Evolutionary conservation across 495 filamentous ascomycete genomes (phyloP), one percentile per base, ranked within the genome.

Genomic region (Letharia columbiana): DNA sequence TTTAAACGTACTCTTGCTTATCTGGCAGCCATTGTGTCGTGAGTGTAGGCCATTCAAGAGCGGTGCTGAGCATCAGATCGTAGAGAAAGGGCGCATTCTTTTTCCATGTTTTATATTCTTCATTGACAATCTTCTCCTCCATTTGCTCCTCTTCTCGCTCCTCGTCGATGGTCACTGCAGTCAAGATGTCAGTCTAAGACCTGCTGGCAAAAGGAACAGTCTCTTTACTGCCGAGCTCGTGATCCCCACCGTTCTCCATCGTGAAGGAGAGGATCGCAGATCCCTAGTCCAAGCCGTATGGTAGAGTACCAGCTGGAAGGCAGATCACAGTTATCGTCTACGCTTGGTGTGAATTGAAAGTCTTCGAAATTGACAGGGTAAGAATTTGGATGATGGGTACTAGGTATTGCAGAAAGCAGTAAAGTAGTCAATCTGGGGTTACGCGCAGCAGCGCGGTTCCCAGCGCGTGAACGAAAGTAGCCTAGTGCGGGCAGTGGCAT

Each of bases 51-150:
- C 95, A 99, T 77, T 97, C 93, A 56, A 99, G 80, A 44, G 95
- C 95, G 58, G 89, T 93, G 71, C 94, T 92, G 41, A 96, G 78
- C 65, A 98, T 92, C 82, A 96, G 87, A 72, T 97, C 95, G 76
- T 99, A 99, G 70, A 99, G 89, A 76, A 97, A 97, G 4, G 93
- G 92, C 68, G 91, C 89, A 77, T 98, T 98, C 84, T 99, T 99
- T 83, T 99, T 99, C 95, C 95, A 99, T 69, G 91, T 96, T 75
- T 99, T 99, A 83, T 99, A 99, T 78, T 98, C 95, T 81, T 98
- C 94, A 70, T 98, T 98, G 76, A 98, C 89, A 59, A 94, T 86
- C 76, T 95, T 91, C 73, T 96, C 83, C 61, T 86, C 84, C 41
- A 87, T 85, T 71, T 85, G 83, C 66, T 91, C 89, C 62, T 91